Evolutionary conservation across 139 green algal species (phyloP).

Genomic region (Chloropicon primus): DNA sequence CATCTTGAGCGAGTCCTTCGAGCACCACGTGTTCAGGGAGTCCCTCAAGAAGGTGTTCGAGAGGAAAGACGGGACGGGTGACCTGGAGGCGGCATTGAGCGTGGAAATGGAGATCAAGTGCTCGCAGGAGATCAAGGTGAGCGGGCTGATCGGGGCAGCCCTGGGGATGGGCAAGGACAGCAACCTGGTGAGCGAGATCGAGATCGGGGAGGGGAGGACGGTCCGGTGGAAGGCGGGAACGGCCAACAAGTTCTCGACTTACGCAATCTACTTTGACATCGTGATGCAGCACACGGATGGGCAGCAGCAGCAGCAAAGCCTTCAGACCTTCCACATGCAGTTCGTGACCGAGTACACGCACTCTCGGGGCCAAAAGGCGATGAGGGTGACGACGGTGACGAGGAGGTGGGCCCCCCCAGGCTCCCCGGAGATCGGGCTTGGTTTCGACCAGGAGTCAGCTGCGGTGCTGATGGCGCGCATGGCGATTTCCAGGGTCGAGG

Average conservation of each 20-base stretch:
- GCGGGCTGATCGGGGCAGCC: slow-evolving; percentile 21
- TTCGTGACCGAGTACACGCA: slow-evolving; percentile 23
- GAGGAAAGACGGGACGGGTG: slow-evolving; percentile 6
- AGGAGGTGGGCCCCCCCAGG: slow-evolving; percentile 24
- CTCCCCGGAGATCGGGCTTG: background rate
- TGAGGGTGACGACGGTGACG: slow-evolving; percentile 32
- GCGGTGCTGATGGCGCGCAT: slow-evolving; percentile 28
- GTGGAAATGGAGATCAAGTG: slow-evolving; percentile 32
- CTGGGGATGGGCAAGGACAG: slow-evolving; percentile 14
- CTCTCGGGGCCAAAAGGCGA: slow-evolving; percentile 16
- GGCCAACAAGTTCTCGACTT: background rate
- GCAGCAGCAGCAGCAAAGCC: background rate
- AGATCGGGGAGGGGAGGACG: slow-evolving; percentile 32
- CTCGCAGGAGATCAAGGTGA: slow-evolving; percentile 21
- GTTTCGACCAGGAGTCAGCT: slow-evolving; percentile 37
- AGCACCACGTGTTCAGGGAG: slow-evolving; percentile 30
- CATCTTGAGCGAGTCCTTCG: slow-evolving; percentile 42
- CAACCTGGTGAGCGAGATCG: slow-evolving; percentile 12
- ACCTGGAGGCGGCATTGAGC: slow-evolving; percentile 21
- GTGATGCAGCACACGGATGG: slow-evolving; percentile 11
- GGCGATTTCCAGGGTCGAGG: slow-evolving; percentile 11
- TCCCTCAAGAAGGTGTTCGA: slow-evolving; percentile 30
- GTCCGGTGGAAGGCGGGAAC: slow-evolving; percentile 17
- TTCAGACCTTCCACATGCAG: slow-evolving; percentile 13
- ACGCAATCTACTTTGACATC: slow-evolving; percentile 6